Percentiles rank a stretch among this genome's conserved stretches.
phyloP scores from a whole-genome alignment of 164 flowering plant genomes.

The Stephania japonica region DNA sequence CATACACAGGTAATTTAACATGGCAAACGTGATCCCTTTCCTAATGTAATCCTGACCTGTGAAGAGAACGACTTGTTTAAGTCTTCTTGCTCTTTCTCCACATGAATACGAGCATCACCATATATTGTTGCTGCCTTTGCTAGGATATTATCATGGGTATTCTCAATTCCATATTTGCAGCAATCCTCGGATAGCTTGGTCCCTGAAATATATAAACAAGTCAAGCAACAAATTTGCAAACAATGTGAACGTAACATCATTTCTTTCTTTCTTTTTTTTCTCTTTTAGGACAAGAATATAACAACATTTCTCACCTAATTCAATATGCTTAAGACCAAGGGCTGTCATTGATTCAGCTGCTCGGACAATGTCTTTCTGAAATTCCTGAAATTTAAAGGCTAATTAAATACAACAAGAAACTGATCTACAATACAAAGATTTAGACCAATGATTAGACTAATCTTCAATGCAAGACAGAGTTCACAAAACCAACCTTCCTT shows the following conservation, averaged over 20 bases:
- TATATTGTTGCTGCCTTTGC: constrained; percentile 83
- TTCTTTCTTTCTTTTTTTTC: no score
- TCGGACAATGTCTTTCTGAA: constrained; percentile 77
- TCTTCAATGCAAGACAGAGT: no score
- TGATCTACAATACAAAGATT: no score
- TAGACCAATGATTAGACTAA: no score
- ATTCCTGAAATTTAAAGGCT: constrained; percentile 50
- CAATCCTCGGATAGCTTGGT: constrained; percentile 90
- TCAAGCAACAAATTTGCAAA: no score
- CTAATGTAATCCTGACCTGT: constrained; percentile 43
- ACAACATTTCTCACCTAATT: constrained; percentile 47
- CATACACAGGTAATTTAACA: no score
- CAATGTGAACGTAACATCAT: no score
- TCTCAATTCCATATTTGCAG: constrained; percentile 76
- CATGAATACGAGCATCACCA: constrained; percentile 79
- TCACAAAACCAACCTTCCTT: no score
- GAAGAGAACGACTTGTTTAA: constrained; percentile 49
- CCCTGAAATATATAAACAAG: constrained; percentile 31
- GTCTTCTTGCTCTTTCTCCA: constrained; percentile 92
- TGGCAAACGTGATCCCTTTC: no score
- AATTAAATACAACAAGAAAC: no score
- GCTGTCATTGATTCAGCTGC: constrained; percentile 76
- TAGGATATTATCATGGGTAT: constrained; percentile 49
- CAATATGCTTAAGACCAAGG: constrained; percentile 70
- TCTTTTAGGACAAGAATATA: no score